Conservation (phyloP, 2,329 filamentous ascomycete genomes). For the Paracoccidioides lutzii region DNA sequence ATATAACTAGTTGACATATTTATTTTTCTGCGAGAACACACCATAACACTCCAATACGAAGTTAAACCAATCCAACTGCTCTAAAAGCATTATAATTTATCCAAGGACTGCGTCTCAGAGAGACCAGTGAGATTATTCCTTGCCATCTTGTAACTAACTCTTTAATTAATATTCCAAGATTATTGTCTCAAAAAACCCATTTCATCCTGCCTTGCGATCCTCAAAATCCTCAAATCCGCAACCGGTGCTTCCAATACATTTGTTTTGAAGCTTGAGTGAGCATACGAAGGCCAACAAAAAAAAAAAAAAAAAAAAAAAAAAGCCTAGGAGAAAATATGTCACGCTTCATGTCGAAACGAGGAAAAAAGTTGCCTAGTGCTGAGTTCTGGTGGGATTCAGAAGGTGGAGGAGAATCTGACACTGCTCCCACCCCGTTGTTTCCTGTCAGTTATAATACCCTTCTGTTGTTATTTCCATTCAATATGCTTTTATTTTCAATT, state of each 20-base stretch:
- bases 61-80: not conserved
- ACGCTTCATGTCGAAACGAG: constrained; percentile 27
- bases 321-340: constrained; percentile 20
- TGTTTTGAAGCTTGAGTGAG: not conserved
- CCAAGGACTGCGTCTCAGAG: too few species aligned
- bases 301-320: not conserved
- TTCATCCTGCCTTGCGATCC: too few species aligned
- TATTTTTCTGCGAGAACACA: not conserved
- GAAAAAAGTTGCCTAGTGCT: constrained; percentile 27
- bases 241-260: not conserved
- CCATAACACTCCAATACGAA: not conserved
- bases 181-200: too few species aligned
- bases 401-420: constrained; percentile 28
- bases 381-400: constrained; percentile 30
- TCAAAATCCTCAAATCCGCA: too few species aligned
- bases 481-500: not conserved
- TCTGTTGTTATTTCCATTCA: not conserved
- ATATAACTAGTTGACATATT: not conserved
- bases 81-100: not conserved
- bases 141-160: too few species aligned
- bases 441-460: constrained; percentile 27
- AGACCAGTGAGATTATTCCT: too few species aligned
- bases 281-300: too few species aligned
- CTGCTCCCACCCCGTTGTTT: constrained; percentile 35
- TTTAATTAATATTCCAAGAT: too few species aligned